Evolutionary conservation across 192 early-diverging fungal species (phyloP).

Genomic region (Rhizophagus clarus): DNA sequence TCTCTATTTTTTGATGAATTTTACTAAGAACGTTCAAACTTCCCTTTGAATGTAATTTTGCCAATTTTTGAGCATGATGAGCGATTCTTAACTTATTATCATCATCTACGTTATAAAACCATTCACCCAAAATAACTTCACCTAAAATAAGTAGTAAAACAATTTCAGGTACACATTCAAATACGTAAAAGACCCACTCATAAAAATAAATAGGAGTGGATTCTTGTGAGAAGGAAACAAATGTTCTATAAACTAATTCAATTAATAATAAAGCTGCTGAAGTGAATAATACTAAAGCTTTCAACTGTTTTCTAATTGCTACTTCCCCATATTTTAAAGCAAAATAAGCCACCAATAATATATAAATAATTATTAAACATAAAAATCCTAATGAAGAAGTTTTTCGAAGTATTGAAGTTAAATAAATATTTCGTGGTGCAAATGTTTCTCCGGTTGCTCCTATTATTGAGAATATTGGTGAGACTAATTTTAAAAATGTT

Average conservation of each 20-base stretch:
- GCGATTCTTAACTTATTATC: neutral
- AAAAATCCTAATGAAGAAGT: neutral
- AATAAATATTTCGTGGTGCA: neutral
- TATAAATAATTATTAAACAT: neutral
- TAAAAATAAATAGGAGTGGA: neutral
- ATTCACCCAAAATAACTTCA: constrained; percentile 1
- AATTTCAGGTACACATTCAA: constrained; percentile 17
- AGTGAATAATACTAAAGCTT: neutral
- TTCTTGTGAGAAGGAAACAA: neutral
- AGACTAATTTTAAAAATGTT: neutral
- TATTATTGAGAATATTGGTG: neutral
- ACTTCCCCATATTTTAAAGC: neutral
- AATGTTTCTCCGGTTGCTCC: neutral
- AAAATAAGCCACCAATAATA: constrained; percentile 1
- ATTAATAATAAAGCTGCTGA: constrained; percentile 3
- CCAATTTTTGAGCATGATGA: neutral
- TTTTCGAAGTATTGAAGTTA: neutral
- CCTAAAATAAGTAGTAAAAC: constrained; percentile 20
- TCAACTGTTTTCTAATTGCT: neutral
- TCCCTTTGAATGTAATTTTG: neutral
- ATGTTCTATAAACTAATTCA: constrained; percentile 13
- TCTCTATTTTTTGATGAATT: neutral
- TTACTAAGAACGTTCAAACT: neutral
- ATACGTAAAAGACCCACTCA: constrained; percentile 11
- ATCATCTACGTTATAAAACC: constrained; percentile 43